Evolutionary conservation across 805 yeast genomes (phyloP), one percentile per base, ranked within the genome.

Genomic region (Brettanomyces anomalus): DNA sequence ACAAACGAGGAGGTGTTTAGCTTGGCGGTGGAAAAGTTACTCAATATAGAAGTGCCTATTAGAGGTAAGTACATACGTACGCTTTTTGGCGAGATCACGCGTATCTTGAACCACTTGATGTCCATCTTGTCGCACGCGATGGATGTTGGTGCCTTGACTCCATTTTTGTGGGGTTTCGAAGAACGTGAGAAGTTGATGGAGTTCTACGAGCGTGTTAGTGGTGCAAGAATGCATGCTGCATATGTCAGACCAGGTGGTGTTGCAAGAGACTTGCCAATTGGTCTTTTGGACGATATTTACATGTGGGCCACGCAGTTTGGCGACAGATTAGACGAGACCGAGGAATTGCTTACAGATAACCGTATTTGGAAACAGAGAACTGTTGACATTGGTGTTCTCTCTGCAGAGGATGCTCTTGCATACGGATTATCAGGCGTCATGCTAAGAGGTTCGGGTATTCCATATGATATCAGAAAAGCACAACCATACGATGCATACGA

Each of bases 241-340:
- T 86, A 86, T 55, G 80, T 84, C 48, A 77, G 95, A 68, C 95
- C 95, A 43, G 95, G 95, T 56, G 95, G 95, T 58, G 95, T 86
- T 16, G 68, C 90, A 17, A 94, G 83, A 66, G 95, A 86, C 66
- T 65, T 86, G 47, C 95, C 95, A 20, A 81, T 77, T 34, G 95
- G 95, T 41, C 63, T 86, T 57, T 74, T 86, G 55, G 95, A 86
- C 64, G 95, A 86, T 61, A 86, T 86, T 51, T 86, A 84, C 66
- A 85, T 85, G 90, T 86, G 95, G 95, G 94, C 95, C 44, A 86
- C 95, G 19, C 95, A 86, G 70, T 86, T 86, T 54, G 95, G 95
- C 60, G 95, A 86, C 68, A 78, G 95, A 69, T 67, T 86, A 52
- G 95, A 86, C 63, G 95, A 86, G 66, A 80, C 84, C 49, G 95